Evolutionary conservation across 495 filamentous ascomycete genomes (phyloP).

Genomic region (Trichoderma virens): DNA sequence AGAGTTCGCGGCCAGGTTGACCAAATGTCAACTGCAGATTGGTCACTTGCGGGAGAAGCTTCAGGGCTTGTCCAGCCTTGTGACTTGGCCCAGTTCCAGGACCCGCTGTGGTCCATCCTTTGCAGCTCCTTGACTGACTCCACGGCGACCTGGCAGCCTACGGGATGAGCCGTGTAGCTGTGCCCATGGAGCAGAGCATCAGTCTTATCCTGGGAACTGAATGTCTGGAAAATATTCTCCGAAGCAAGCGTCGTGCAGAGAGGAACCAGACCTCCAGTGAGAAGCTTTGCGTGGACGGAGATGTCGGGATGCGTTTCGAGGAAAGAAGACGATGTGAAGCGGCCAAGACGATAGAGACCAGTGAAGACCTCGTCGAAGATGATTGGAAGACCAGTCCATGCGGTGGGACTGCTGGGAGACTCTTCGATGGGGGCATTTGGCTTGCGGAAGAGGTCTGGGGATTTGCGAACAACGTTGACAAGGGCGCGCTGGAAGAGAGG

Average conservation of each 20-base stretch:
- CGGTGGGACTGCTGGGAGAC: slow-evolving; percentile 3
- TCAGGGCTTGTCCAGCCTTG: slow-evolving; percentile 21
- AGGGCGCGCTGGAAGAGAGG: slow-evolving; percentile 69
- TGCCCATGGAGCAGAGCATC: slow-evolving; percentile 72
- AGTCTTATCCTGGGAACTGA: slow-evolving; percentile 56
- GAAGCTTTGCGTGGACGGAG: slow-evolving; percentile 66
- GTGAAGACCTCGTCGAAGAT: slow-evolving; percentile 80
- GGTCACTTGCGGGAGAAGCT: background rate
- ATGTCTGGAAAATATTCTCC: slow-evolving; percentile 62
- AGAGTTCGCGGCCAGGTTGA: slow-evolving; percentile 58
- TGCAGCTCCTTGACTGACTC: slow-evolving; percentile 49
- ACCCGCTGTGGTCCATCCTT: slow-evolving; percentile 42
- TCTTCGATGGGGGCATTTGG: background rate
- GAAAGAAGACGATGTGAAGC: slow-evolving; percentile 56
- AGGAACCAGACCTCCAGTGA: slow-evolving; percentile 71
- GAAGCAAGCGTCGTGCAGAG: slow-evolving; percentile 64
- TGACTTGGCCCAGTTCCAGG: slow-evolving; percentile 42
- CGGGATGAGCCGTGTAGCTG: slow-evolving; percentile 72
- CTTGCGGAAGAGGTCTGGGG: slow-evolving; percentile 40
- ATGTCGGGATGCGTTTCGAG: slow-evolving; percentile 60
- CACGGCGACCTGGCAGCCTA: slow-evolving; percentile 65
- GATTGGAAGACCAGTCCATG: slow-evolving; percentile 65
- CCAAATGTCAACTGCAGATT: slow-evolving; percentile 39
- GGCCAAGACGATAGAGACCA: slow-evolving; percentile 69
- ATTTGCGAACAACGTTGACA: slow-evolving; percentile 51